Evolutionary conservation across 768 basidiomycete species (phyloP).

Genomic region (Phlegmacium glaucopus): DNA sequence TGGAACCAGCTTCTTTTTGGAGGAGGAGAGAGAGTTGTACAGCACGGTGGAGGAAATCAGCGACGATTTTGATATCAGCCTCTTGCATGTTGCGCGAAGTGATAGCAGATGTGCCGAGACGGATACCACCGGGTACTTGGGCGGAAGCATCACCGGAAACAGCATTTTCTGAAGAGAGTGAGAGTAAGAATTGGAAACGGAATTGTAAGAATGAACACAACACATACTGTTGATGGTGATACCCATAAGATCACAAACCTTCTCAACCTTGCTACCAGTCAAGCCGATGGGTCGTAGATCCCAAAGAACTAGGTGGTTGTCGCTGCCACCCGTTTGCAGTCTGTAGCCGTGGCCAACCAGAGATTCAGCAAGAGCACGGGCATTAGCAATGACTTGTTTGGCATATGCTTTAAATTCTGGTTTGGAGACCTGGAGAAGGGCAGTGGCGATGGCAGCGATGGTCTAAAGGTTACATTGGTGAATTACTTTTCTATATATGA

Average conservation of each 20-base stretch:
- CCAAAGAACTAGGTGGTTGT: constrained; percentile 98
- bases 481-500: too few relatives aligned
- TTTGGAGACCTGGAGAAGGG: constrained; percentile 86
- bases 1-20: constrained; percentile 93
- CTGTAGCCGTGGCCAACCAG: constrained; percentile 85
- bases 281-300: constrained; percentile 92
- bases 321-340: constrained; percentile 95
- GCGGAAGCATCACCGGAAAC: constrained; percentile 96
- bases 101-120: constrained; percentile 90
- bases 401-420: constrained; percentile 92
- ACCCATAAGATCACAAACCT: constrained; percentile 93
- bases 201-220: constrained; percentile 7
- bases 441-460: constrained; percentile 91
- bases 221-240: constrained; percentile 92
- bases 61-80: constrained; percentile 83
- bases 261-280: constrained; percentile 98
- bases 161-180: constrained; percentile 71
- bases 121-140: constrained; percentile 94
- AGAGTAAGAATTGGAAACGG: not conserved
- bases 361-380: constrained; percentile 66
- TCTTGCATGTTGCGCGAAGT: constrained; percentile 95
- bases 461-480: constrained; percentile 44
- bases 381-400: constrained; percentile 91
- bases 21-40: constrained; percentile 87
- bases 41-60: constrained; percentile 88